These are phyloP conservation scores for Malassezia brasiliensis DNA, from an alignment of 1,284 basidiomycete species.

Conservation along the genomic window DNA sequence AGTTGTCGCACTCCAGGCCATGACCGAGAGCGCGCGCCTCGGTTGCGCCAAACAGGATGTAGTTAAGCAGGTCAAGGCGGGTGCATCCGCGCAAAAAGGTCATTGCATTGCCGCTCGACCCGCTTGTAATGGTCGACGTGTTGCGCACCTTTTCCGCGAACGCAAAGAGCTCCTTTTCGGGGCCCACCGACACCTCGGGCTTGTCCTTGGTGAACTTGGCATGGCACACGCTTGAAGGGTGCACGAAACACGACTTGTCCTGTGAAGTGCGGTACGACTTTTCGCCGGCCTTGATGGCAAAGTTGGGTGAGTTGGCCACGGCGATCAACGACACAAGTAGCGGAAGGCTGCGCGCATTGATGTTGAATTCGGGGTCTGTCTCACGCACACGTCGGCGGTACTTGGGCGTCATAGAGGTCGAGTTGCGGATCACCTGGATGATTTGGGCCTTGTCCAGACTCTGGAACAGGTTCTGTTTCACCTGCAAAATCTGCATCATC, in stretches of 20 bases:
- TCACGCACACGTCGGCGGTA: constrained; percentile 24
- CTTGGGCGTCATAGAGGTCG: constrained; percentile 11
- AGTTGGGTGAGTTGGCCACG: constrained; percentile 82
- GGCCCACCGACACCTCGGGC: constrained; percentile 43
- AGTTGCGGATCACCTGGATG: constrained; percentile 29
- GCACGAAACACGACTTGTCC: constrained; percentile 77
- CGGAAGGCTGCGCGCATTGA: constrained; percentile 65
- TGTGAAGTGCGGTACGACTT: constrained; percentile 66
- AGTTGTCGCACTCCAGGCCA: constrained; percentile 66
- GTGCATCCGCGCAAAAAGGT: constrained; percentile 60
- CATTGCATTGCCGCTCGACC: constrained; percentile 52
- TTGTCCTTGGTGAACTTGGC: constrained; percentile 56
- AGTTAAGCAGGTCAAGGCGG: constrained; percentile 76
- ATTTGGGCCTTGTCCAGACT: constrained; percentile 60
- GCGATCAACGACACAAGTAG: constrained; percentile 78
- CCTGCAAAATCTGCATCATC: constrained; percentile 70
- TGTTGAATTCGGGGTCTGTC: constrained; percentile 52
- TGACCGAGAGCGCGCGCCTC: constrained; percentile 54
- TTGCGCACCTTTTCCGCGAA: constrained; percentile 79
- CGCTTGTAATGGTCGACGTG: constrained; percentile 53
- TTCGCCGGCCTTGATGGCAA: constrained; percentile 70
- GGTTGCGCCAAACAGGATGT: constrained; percentile 84
- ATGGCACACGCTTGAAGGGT: constrained; percentile 77
- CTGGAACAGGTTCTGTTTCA: constrained; percentile 70
- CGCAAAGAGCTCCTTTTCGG: constrained; percentile 65